These are phyloP conservation scores for Afroboletus lepidellus DNA, from an alignment of 1,284 basidiomycete species.

Conservation along the genomic window DNA sequence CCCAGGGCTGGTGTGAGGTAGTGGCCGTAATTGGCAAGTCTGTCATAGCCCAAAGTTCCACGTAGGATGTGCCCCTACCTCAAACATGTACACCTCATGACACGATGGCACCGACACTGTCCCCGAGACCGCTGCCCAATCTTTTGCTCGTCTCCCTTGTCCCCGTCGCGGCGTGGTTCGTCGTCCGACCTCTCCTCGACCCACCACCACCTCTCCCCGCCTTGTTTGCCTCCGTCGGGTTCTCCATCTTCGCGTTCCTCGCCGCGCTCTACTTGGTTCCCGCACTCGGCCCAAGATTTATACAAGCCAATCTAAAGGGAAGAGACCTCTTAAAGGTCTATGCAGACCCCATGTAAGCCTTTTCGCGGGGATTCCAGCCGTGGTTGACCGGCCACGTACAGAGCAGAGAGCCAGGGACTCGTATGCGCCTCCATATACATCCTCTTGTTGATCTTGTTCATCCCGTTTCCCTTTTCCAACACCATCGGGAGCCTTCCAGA, in stretches of 20 bases:
- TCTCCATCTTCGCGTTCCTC: slow-evolving; percentile 78
- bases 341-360: slow-evolving; percentile 69
- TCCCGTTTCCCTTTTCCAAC: slow-evolving; percentile 85
- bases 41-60: slow-evolving; percentile 5
- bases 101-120: slow-evolving; percentile 26
- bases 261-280: slow-evolving; percentile 74
- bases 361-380: not conserved
- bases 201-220: slow-evolving; percentile 67
- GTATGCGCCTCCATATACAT: slow-evolving; percentile 91
- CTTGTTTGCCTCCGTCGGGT: slow-evolving; percentile 72
- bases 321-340: slow-evolving; percentile 80
- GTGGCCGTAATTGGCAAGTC: slow-evolving; percentile 20
- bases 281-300: slow-evolving; percentile 68
- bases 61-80: not conserved
- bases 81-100: not conserved
- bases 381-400: slow-evolving; percentile 34
- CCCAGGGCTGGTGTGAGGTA: slow-evolving; percentile 5
- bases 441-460: slow-evolving; percentile 80
- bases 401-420: slow-evolving; percentile 92
- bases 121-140: slow-evolving; percentile 53
- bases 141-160: slow-evolving; percentile 54
- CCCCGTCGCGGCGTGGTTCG: slow-evolving; percentile 69
- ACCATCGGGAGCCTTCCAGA: slow-evolving; percentile 53
- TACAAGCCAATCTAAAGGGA: slow-evolving; percentile 76
- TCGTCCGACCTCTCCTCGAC: slow-evolving; percentile 64